Evolutionary conservation across 192 early-diverging fungal genomes (phyloP).

Genomic region (Mycoemilia scoparia): DNA sequence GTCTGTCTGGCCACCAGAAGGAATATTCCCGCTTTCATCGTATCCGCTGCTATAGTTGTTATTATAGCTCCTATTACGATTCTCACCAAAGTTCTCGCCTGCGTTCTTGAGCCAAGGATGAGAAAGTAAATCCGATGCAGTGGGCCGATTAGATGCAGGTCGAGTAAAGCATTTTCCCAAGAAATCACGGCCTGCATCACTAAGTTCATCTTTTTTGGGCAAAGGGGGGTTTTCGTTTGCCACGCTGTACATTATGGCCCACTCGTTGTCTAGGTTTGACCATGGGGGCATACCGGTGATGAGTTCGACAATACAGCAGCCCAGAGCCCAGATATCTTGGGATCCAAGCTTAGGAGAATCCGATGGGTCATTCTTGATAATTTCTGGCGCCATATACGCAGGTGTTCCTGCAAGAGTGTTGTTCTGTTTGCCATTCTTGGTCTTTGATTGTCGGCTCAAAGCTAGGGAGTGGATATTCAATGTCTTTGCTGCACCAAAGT

Average conservation of each 20-base stretch:
- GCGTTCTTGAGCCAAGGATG: slow-evolving; percentile 52
- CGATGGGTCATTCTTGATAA: slow-evolving; percentile 48
- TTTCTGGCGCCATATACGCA: slow-evolving; percentile 51
- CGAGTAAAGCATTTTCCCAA: slow-evolving; percentile 60
- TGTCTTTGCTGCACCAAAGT: slow-evolving; percentile 84
- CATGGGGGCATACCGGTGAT: slow-evolving; percentile 75
- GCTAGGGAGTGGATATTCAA: slow-evolving; percentile 44
- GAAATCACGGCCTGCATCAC: slow-evolving; percentile 52
- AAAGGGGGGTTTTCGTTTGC: slow-evolving; percentile 57
- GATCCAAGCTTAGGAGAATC: slow-evolving; percentile 26
- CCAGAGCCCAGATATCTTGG: slow-evolving; percentile 86
- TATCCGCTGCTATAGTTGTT: no score
- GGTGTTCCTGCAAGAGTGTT: slow-evolving; percentile 35
- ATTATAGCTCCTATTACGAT: no score
- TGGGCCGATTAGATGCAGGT: slow-evolving; percentile 45
- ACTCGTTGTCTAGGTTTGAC: slow-evolving; percentile 80
- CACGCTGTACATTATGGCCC: slow-evolving; percentile 87
- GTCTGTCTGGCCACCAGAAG: no score
- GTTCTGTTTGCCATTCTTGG: slow-evolving; percentile 7
- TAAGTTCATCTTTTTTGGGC: slow-evolving; percentile 48
- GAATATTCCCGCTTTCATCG: no score
- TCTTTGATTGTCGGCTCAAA: slow-evolving; percentile 10
- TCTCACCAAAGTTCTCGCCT: no score
- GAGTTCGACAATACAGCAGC: slow-evolving; percentile 84
- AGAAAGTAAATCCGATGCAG: slow-evolving; percentile 48